Conservation (phyloP, 441 rosid genomes). For the Populus hybrid region DNA sequence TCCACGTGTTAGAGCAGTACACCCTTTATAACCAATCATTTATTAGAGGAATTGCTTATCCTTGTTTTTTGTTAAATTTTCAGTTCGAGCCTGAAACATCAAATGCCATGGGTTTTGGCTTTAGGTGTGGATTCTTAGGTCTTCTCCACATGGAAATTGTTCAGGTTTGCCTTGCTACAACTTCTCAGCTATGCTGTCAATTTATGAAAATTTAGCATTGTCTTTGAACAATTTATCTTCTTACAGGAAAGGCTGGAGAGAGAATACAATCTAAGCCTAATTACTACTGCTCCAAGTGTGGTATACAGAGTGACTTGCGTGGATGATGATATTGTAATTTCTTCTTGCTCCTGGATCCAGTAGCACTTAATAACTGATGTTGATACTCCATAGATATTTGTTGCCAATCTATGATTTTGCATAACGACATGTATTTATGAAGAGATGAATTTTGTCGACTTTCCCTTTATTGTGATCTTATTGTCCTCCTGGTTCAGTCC, state of each 20-base stretch:
- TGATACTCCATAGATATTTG: slow-evolving; percentile 9
- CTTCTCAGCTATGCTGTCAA: slow-evolving; percentile 5
- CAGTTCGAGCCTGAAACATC: slow-evolving; percentile 99
- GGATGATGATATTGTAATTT: slow-evolving; percentile 76
- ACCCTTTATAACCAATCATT: not conserved
- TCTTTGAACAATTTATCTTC: slow-evolving; percentile 11
- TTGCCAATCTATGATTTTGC: not conserved
- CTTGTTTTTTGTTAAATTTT: slow-evolving; percentile 22
- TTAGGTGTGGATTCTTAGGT: slow-evolving; percentile 97
- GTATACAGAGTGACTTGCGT: slow-evolving; percentile 82
- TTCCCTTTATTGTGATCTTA: not conserved
- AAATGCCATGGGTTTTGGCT: slow-evolving; percentile 99
- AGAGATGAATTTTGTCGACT: not conserved
- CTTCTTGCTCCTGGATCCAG: slow-evolving; percentile 27
- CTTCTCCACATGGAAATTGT: slow-evolving; percentile 99
- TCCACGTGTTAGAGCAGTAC: not conserved
- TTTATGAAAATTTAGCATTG: slow-evolving; percentile 5
- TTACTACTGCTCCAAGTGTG: slow-evolving; percentile 99
- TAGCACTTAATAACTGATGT: slow-evolving; percentile 7
- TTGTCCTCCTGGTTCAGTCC: not conserved
- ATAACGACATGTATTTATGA: not conserved
- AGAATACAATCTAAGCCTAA: slow-evolving; percentile 91
- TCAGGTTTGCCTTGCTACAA: slow-evolving; percentile 53
- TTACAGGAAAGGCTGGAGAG: slow-evolving; percentile 98
- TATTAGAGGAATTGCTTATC: slow-evolving; percentile 2